These are phyloP conservation scores for Aurifilum marmelostoma DNA, from an alignment of 2,329 filamentous ascomycete species.

Conservation along the genomic window DNA sequence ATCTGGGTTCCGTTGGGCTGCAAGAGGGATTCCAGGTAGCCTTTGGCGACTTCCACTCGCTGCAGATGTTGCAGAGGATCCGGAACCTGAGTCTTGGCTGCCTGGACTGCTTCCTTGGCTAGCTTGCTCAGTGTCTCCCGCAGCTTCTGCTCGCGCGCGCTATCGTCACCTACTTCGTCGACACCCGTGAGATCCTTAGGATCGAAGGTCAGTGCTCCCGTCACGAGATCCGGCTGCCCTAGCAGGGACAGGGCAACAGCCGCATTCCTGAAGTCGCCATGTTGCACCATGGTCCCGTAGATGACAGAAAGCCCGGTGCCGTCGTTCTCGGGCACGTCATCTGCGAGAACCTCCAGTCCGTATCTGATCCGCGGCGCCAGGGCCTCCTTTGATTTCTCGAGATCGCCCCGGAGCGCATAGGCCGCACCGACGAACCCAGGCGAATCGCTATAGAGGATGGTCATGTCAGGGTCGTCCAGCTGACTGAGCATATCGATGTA, in stretches of 20 bases:
- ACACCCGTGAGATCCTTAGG: not conserved
- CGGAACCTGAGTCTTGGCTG: constrained; percentile 21
- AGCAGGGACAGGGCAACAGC: constrained; percentile 18
- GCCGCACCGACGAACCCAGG: constrained; percentile 29
- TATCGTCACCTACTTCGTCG: not conserved
- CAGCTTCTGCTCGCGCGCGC: not conserved
- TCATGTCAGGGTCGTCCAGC: constrained; percentile 25
- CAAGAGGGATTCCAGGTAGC: constrained; percentile 28
- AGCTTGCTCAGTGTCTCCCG: not conserved
- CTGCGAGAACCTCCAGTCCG: constrained; percentile 15
- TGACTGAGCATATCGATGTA: constrained; percentile 24
- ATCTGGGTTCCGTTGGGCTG: not conserved
- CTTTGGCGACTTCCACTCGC: constrained; percentile 29
- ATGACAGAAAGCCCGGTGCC: constrained; percentile 16
- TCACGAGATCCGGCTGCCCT: constrained; percentile 17
- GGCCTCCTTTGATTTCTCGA: constrained; percentile 25
- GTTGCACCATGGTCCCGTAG: constrained; percentile 17
- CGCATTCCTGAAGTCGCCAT: constrained; percentile 18
- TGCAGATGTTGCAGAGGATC: constrained; percentile 28
- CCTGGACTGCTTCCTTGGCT: constrained; percentile 2
- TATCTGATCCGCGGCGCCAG: constrained; percentile 22
- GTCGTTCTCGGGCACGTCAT: constrained; percentile 30
- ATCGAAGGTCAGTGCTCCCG: constrained; percentile 7
- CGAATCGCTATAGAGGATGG: constrained; percentile 14
- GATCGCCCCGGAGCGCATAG: constrained; percentile 26